Percentiles rank a stretch among this genome's conserved stretches.
Conservation (phyloP, 352 stramenopile species). For the Globisporangium alternatum region DNA sequence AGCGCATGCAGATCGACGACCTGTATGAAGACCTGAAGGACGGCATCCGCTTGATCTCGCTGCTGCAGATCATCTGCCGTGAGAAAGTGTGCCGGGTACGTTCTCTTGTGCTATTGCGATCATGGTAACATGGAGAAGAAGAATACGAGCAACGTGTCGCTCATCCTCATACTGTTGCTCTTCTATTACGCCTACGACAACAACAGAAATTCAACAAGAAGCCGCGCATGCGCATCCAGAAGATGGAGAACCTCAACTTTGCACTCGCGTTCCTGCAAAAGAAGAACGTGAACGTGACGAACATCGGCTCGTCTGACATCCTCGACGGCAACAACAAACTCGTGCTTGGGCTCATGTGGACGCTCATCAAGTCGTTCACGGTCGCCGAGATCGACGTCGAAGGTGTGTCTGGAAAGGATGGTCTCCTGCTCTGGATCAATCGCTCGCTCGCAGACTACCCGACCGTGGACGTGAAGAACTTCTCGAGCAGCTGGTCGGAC, state of each 20-base stretch:
- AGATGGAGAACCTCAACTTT: constrained; percentile 92
- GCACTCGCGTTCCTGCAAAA: constrained; percentile 88
- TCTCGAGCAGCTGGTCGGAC: constrained; percentile 83
- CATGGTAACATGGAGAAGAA: background rate
- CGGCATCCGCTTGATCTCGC: constrained; percentile 81
- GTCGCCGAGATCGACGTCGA: constrained; percentile 86
- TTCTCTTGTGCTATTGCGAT: constrained; percentile 3
- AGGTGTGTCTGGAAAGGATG: constrained; percentile 89
- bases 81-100: constrained; percentile 84
- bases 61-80: constrained; percentile 88
- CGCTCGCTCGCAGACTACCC: constrained; percentile 84
- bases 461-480: constrained; percentile 86
- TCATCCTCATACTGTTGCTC: background rate
- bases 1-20: constrained; percentile 88
- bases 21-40: constrained; percentile 88
- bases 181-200: background rate
- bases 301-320: constrained; percentile 91
- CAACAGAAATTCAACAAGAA: constrained; percentile 91
- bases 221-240: constrained; percentile 91
- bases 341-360: constrained; percentile 91
- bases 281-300: constrained; percentile 88
- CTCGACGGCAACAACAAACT: constrained; percentile 91
- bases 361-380: constrained; percentile 90
- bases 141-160: background rate
- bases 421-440: constrained; percentile 88